A percentile compares a stretch with the other conserved stretches of the same genome.
Evolutionary conservation across 2,329 filamentous ascomycete species (phyloP).

Genomic region (Fusarium longipes): DNA sequence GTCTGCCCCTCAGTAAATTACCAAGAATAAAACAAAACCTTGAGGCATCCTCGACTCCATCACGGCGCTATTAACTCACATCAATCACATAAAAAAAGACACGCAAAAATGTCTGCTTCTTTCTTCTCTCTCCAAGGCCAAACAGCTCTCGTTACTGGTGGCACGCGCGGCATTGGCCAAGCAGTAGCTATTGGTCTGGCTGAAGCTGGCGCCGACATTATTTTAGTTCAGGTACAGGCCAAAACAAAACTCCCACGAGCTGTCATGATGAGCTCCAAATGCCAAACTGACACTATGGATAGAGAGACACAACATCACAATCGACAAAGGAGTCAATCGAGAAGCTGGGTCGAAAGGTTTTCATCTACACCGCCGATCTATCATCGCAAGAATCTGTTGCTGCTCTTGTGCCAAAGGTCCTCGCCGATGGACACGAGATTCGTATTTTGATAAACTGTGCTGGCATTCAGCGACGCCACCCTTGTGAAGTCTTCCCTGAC

Average conservation of each 20-base stretch:
- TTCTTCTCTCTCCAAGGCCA: conserved; percentile 67
- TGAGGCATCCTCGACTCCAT: not conserved
- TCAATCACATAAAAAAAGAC: not conserved
- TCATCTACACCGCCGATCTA: conserved; percentile 78
- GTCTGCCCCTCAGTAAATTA: conserved; percentile 18
- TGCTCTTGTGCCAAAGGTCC: conserved; percentile 68
- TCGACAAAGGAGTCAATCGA: conserved; percentile 71
- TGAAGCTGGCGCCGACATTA: conserved; percentile 68
- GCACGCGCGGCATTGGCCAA: conserved; percentile 68
- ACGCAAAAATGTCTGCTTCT: conserved; percentile 50
- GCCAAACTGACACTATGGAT: conserved; percentile 6
- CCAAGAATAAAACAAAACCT: conserved; percentile 10
- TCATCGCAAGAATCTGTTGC: conserved; percentile 69
- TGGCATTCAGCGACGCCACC: conserved; percentile 84
- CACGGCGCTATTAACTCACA: not conserved
- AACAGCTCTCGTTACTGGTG: conserved; percentile 68
- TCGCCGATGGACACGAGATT: conserved; percentile 72
- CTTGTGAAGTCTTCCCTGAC: conserved; percentile 79
- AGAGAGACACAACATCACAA: conserved; percentile 57
- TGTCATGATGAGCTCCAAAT: conserved; percentile 7
- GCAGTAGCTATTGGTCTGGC: conserved; percentile 67
- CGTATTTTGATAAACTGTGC: conserved; percentile 88
- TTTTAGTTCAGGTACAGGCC: conserved; percentile 62
- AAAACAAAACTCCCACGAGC: not conserved
- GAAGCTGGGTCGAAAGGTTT: conserved; percentile 72